Conservation (phyloP, 371 early-diverging fungal species). For the Mycotypha africana region DNA sequence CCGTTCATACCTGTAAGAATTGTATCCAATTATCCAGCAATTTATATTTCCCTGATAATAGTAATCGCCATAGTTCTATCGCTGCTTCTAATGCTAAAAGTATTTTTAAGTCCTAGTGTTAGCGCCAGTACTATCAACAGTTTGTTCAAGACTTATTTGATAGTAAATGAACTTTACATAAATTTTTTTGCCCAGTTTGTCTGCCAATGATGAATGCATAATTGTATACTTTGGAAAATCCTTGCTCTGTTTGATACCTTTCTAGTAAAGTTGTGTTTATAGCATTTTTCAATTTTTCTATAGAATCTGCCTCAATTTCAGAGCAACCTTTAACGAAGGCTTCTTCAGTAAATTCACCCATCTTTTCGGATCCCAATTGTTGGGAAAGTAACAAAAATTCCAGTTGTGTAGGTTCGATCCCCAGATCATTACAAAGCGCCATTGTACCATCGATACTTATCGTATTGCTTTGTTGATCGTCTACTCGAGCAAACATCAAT, state of each 20-base stretch:
- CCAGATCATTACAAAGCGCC: conserved; percentile 62
- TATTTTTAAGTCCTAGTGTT: no score
- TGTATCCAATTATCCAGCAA: conserved; percentile 68
- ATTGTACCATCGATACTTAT: conserved; percentile 78
- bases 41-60: conserved; percentile 54
- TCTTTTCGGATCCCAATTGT: conserved; percentile 64
- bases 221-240: conserved; percentile 70
- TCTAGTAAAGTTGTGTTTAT: conserved; percentile 47
- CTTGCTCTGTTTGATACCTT: conserved; percentile 37
- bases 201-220: conserved; percentile 73
- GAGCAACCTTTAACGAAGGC: conserved; percentile 68
- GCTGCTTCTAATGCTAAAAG: conserved; percentile 68
- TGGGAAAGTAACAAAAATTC: conserved; percentile 71
- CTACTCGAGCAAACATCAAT: no score
- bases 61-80: conserved; percentile 68
- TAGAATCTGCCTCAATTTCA: conserved; percentile 55
- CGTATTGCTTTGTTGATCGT: conserved; percentile 55
- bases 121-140: no score
- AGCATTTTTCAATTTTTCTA: conserved; percentile 58
- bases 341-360: conserved; percentile 72
- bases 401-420: conserved; percentile 73
- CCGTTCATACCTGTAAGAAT: conserved; percentile 50
- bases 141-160: no score
- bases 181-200: conserved; percentile 68
- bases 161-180: no score